phyloP scores from a whole-genome alignment of 208 protist species.

The Trypanosoma platydactyli region DNA sequence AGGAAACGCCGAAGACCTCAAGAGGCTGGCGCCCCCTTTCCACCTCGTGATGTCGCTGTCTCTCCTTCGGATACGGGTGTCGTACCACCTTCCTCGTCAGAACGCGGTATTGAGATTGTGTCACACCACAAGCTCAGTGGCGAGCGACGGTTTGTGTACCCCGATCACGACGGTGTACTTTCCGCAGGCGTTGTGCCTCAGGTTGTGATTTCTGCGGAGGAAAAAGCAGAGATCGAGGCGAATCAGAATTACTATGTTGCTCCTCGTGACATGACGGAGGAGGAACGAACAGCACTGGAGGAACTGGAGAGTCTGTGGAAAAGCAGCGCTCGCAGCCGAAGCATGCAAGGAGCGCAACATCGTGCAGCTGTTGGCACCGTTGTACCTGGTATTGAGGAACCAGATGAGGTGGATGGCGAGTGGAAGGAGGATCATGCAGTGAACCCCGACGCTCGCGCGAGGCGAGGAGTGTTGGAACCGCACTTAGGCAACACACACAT shows the following conservation, averaged over 20 bases:
- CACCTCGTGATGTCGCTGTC: not conserved
- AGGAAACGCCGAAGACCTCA: too few relatives aligned
- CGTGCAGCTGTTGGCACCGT: conserved; percentile 32
- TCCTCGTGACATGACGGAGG: conserved; percentile 52
- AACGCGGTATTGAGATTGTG: conserved; percentile 68
- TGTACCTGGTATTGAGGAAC: conserved; percentile 5
- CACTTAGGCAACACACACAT: not conserved
- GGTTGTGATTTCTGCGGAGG: conserved; percentile 67
- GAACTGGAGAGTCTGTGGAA: conserved; percentile 82
- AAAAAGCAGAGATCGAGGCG: conserved; percentile 52
- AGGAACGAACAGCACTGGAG: conserved; percentile 79
- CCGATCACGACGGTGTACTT: conserved; percentile 87
- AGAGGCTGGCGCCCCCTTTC: too few relatives aligned
- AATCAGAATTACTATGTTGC: conserved; percentile 54
- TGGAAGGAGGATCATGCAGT: not conserved
- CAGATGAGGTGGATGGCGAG: conserved; percentile 11
- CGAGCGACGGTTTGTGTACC: conserved; percentile 66
- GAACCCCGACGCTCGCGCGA: conserved; percentile 3
- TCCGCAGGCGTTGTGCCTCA: conserved; percentile 73
- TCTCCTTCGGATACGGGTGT: not conserved
- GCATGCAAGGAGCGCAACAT: conserved; percentile 53
- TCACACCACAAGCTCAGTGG: conserved; percentile 86
- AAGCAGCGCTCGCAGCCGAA: conserved; percentile 58
- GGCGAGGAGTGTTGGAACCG: conserved; percentile 2
- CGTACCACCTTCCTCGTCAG: not conserved